phyloP scores from a whole-genome alignment of 768 basidiomycete species.

The Macrolepiota albuminosa region DNA sequence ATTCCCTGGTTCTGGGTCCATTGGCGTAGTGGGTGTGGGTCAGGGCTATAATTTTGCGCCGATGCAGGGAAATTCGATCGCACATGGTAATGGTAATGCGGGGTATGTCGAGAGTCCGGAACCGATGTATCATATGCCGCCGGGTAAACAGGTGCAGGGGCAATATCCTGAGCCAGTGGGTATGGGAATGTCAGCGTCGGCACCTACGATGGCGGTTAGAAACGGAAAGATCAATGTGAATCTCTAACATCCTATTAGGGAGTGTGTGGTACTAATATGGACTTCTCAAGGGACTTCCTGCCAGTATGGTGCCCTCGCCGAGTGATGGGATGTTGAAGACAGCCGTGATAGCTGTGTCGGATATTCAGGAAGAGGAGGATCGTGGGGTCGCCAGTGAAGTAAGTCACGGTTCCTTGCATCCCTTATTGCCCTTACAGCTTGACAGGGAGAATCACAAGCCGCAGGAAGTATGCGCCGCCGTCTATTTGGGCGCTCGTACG shows the following conservation, averaged over 20 bases:
- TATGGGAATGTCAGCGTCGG: slow-evolving; percentile 14
- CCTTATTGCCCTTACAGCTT: slow-evolving; percentile 18
- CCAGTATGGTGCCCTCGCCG: slow-evolving; percentile 51
- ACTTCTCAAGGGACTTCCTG: slow-evolving; percentile 39
- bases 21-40: slow-evolving; percentile 10
- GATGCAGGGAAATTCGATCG: neutral
- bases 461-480: slow-evolving; percentile 41
- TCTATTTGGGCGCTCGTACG: slow-evolving; percentile 62
- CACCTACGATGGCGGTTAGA: slow-evolving; percentile 4
- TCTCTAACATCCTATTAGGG: neutral
- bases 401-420: slow-evolving; percentile 19
- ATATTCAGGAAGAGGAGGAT: slow-evolving; percentile 43
- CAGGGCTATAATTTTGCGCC: neutral
- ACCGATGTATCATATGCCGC: neutral
- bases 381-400: slow-evolving; percentile 64
- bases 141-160: slow-evolving; percentile 23
- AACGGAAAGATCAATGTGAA: slow-evolving; percentile 21
- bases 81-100: neutral
- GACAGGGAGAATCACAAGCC: slow-evolving; percentile 48
- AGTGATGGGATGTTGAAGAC: slow-evolving; percentile 55
- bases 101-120: neutral
- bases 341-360: slow-evolving; percentile 31
- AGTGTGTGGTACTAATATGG: neutral
- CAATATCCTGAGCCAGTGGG: slow-evolving; percentile 26
- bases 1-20: slow-evolving; percentile 32